Percentiles rank a stretch among this genome's conserved stretches.
Evolutionary conservation across 2,329 filamentous ascomycete species (phyloP).

Genomic region (Neofusicoccum laricinum): DNA sequence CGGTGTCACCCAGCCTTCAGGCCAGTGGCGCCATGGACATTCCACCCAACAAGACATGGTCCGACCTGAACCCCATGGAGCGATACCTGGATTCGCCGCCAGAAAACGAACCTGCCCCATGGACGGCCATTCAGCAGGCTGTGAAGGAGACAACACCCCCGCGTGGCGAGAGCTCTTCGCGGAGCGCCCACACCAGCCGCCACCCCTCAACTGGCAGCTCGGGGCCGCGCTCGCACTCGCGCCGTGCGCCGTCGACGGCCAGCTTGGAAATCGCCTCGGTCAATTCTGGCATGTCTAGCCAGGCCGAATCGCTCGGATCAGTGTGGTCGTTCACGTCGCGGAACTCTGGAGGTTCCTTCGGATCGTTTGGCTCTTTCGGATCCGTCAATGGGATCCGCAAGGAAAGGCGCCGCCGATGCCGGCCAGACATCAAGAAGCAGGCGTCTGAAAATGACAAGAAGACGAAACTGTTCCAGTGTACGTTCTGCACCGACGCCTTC

Average conservation of each 20-base stretch:
- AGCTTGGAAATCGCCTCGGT: slow-evolving; percentile 53
- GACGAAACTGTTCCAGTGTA: slow-evolving; percentile 32
- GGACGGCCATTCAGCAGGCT: slow-evolving; percentile 63
- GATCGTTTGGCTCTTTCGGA: slow-evolving; percentile 17
- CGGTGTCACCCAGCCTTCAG: slow-evolving; percentile 63
- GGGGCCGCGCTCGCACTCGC: slow-evolving; percentile 42
- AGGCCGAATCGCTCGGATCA: slow-evolving; percentile 52
- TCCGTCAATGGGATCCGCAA: slow-evolving; percentile 44
- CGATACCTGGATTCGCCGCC: slow-evolving; percentile 68
- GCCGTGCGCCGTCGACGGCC: slow-evolving; percentile 52
- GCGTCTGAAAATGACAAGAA: neutral
- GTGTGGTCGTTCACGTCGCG: slow-evolving; percentile 58
- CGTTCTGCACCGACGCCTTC: slow-evolving; percentile 39
- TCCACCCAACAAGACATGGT: slow-evolving; percentile 59
- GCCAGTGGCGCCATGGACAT: slow-evolving; percentile 69
- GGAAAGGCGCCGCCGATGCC: slow-evolving; percentile 56
- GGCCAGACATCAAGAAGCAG: slow-evolving; percentile 24
- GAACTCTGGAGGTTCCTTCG: slow-evolving; percentile 53
- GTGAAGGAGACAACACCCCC: slow-evolving; percentile 42
- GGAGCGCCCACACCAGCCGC: slow-evolving; percentile 33
- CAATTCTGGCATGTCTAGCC: slow-evolving; percentile 48
- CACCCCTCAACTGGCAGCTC: slow-evolving; percentile 51
- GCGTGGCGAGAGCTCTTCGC: slow-evolving; percentile 33
- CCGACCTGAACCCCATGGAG: slow-evolving; percentile 63
- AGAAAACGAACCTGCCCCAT: slow-evolving; percentile 65